Base-by-base conservation (phyloP, 1,139 yeast species). In the Candida neerlandica region DNA sequence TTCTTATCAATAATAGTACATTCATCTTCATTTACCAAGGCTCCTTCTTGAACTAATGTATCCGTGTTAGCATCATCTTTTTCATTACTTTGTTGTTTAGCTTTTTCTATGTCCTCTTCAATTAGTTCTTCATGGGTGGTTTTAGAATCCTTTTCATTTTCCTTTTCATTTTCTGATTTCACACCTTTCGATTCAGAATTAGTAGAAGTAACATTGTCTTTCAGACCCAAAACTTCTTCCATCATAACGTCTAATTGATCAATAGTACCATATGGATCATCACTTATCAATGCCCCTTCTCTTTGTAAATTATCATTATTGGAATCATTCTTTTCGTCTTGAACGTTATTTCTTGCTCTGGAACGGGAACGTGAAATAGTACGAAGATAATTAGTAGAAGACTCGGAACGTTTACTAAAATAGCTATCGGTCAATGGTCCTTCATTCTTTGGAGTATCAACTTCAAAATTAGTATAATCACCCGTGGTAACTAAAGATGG, bases 351-450 rank as follows among this genome's bases (percentile, higher is more conserved):
- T 30, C 54, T 47, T 4, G 69, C 69, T 64, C 86, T 75, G 11
- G 86, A 80, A 58, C 86, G 73, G 1, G 88, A 82, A 63, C 87
- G 73, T 0, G 88, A 83, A 45, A 84, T 82, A 0, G 84, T 76
- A 54, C 88, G 74, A 55, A 84, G 70, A 58, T 82, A 84, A 57
- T 74, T 73, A n/a, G 75, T 71, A 3, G 79, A 71, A 23, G 76
- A 64, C 35, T 56, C 58, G 0, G 77, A 67, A 51, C 77, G 67
- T 18, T 62, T 55, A 5, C 69, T 53, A 49, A 60, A 71, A 54
- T 67, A 61, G 45, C 65, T 63, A 10, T 65, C 55, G n/a, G 59
- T 46, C 23, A 60, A 53, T n/a, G 48, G 37, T 4, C 52, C 45
- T 7, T 44, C 54, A 1, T 48, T 47, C 41, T 54, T 56, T n/a